Conservation (phyloP, 164 flowering plant species). For the Magnolia sinica region DNA sequence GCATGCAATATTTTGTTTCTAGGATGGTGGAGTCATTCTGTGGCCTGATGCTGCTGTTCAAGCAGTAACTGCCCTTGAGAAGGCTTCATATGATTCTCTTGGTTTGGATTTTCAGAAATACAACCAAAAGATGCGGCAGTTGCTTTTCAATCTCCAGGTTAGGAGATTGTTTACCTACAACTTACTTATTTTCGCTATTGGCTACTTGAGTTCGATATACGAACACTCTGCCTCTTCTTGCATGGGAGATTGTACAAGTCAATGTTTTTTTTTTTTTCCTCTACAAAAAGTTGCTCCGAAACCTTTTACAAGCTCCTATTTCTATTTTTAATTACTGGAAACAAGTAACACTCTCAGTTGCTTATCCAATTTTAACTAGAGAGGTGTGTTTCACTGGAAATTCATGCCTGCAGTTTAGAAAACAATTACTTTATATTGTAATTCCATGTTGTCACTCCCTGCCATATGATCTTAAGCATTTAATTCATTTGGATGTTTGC, state of each 20-base stretch:
- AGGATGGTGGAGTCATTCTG: conserved; percentile 37
- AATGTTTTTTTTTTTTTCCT: background rate
- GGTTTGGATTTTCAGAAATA: conserved; percentile 69
- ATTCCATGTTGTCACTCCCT: background rate
- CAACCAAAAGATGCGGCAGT: conserved; percentile 78
- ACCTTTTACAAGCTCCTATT: background rate
- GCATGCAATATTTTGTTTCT: background rate
- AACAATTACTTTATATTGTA: background rate
- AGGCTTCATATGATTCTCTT: conserved; percentile 65
- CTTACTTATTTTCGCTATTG: background rate
- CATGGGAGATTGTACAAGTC: background rate
- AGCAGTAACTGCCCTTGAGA: conserved; percentile 76
- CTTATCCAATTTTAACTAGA: background rate
- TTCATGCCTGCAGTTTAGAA: background rate
- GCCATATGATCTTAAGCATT: background rate
- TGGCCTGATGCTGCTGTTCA: conserved; percentile 89
- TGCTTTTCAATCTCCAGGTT: conserved; percentile 83
- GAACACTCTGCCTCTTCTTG: background rate
- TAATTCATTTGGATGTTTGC: background rate
- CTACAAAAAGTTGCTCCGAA: background rate
- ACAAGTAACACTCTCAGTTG: background rate
- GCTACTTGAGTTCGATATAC: background rate
- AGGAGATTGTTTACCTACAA: background rate
- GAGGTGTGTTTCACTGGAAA: too few relatives aligned
- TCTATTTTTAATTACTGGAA: background rate